A percentile compares a stretch with the other conserved stretches of the same genome.
Conservation (phyloP, 371 early-diverging fungal genomes). For the Mortierella polycephala region DNA sequence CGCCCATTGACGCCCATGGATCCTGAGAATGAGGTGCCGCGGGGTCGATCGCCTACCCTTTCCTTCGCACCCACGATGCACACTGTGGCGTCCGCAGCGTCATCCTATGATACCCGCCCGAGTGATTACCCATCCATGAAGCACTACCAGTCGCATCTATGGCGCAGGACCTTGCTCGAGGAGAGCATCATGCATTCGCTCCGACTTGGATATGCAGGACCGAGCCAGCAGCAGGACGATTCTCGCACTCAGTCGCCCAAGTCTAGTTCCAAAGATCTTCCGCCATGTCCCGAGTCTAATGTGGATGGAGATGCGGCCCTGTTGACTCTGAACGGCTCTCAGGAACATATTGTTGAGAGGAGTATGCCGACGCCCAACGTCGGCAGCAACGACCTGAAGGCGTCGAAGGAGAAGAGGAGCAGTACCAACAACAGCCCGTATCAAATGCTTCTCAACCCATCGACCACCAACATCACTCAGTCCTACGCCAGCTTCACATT, state of each 20-base stretch:
- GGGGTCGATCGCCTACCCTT: conserved; percentile 29
- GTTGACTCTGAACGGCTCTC: not conserved
- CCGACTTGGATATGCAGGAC: conserved; percentile 17
- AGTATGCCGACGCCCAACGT: not conserved
- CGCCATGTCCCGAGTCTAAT: conserved; percentile 8
- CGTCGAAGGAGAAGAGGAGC: not conserved
- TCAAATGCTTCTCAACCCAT: conserved; percentile 22
- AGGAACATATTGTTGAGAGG: conserved; percentile 1
- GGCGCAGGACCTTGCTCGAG: conserved; percentile 27
- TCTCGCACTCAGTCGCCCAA: conserved; percentile 27
- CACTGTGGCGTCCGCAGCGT: conserved; percentile 12
- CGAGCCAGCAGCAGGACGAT: not conserved
- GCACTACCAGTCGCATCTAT: conserved; percentile 27
- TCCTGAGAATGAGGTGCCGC: conserved; percentile 4
- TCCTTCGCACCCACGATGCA: conserved; percentile 12
- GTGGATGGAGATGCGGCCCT: not conserved
- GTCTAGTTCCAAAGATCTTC: conserved; percentile 16
- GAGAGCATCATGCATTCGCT: conserved; percentile 44
- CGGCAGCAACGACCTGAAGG: not conserved
- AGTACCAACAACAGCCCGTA: conserved; percentile 27
- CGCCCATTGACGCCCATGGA: not conserved
- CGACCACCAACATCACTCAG: conserved; percentile 35
- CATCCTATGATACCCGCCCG: conserved; percentile 19
- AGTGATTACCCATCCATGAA: conserved; percentile 26
- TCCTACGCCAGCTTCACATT: conserved; percentile 32